Evolutionary conservation across 768 basidiomycete genomes (phyloP), one percentile per base, ranked within the genome.

Genomic region (Clavaria fumosa): DNA sequence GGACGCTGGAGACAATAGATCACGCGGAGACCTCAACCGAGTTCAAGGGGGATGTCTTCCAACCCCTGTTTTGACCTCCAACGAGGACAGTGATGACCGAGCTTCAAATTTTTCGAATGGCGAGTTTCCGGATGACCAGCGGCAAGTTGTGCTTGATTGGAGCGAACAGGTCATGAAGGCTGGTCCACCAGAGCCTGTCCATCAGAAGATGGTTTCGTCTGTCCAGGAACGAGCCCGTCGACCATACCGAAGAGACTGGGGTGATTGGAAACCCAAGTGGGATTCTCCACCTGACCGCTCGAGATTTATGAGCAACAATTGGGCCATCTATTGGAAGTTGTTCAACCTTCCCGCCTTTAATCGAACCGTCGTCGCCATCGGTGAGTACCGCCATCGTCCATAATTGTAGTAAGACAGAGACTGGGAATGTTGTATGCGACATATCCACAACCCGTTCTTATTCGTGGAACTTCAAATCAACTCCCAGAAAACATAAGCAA

Each of bases 341-440:
- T 26, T 37, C 36, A 26, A 37, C 23, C 36, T 37, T 35, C 34
- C 34, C 18, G n/a, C n/a, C n/a, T n/a, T n/a, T n/a, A n/a, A n/a
- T n/a, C n/a, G n/a, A n/a, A n/a, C n/a, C n/a, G n/a, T n/a, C n/a
- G n/a, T n/a, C n/a, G n/a, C n/a, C n/a, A n/a, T n/a, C n/a, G n/a
- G n/a, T n/a, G n/a, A n/a, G n/a, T n/a, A n/a, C n/a, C n/a, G n/a
- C n/a, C n/a, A n/a, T n/a, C n/a, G n/a, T n/a, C n/a, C n/a, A n/a
- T n/a, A n/a, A n/a, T n/a, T n/a, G n/a, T n/a, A n/a, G n/a, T n/a
- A n/a, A n/a, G n/a, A n/a, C n/a, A n/a, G n/a, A n/a, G n/a, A n/a
- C n/a, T n/a, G n/a, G n/a, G n/a, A n/a, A n/a, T n/a, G n/a, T n/a
- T n/a, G n/a, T n/a, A n/a, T n/a, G n/a, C n/a, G n/a, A n/a, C n/a